Evolutionary conservation across 139 green algal genomes (phyloP).

Genomic region (Closterium sp.): DNA sequence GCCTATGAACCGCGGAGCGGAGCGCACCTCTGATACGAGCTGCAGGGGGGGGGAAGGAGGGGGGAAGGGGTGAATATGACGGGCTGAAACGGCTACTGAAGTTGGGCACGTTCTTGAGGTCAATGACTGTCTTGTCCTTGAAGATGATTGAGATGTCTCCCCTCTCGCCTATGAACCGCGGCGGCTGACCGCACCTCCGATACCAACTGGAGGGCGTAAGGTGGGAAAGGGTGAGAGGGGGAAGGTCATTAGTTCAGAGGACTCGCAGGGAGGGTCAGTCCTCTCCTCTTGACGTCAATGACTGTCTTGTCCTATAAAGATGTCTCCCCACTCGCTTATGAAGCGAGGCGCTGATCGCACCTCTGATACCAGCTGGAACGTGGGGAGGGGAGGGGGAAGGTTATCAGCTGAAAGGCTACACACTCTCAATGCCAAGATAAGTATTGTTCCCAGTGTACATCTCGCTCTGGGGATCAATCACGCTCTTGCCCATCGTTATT

Average conservation of each 20-base stretch:
- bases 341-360: background rate
- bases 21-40: conserved; percentile 26
- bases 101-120: background rate
- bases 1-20: conserved; percentile 44
- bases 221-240: background rate
- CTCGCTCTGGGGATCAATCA: no score
- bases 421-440: no score
- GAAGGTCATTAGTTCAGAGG: background rate
- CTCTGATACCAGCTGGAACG: background rate
- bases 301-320: background rate
- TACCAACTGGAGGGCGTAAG: background rate
- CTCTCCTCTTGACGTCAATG: background rate
- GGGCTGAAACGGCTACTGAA: no score
- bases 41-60: background rate
- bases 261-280: background rate
- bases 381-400: background rate
- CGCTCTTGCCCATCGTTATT: no score
- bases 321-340: no score
- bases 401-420: background rate
- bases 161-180: background rate
- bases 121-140: background rate
- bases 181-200: background rate
- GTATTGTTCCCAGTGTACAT: no score
- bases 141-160: background rate
- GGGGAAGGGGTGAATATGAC: background rate